Base-by-base conservation (phyloP, 164 flowering plant genomes). In the Sextonia rubra region DNA sequence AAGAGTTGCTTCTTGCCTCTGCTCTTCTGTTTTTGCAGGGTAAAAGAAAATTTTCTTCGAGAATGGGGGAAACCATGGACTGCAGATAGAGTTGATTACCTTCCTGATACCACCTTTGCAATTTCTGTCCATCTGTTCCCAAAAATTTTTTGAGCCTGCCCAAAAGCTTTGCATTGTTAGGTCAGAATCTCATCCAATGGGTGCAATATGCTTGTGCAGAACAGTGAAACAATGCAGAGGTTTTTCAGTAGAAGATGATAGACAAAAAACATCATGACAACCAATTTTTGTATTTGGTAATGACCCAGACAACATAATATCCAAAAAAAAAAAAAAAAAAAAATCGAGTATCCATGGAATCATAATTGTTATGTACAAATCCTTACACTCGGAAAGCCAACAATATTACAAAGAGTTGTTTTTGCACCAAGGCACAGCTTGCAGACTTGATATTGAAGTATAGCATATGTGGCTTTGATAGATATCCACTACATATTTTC, bases 91-190 rank as follows among this genome's bases (percentile, higher is more conserved):
- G 47, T 8, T 25, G 52, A 20, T 52, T 85, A 94, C 99, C 99
- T 92, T 85, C 99, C 99, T 70, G 99, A 90, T 71, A 94, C 99
- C 79, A 94, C 97, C 85, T 94, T 94, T 22, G 99, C 97, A 70
- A 94, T 94, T 76, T 92, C 99, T 70, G 99, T 94, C 97, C 99
- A 94, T 78, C 95, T 86, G 78, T 94, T 94, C 23, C 99, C 99
- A 83, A 85, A 94, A 68, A 94, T 83, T 81, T 82, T 89, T 73
- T 94, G 99, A 47, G 99, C 97, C 99, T 94, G 93, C 79, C 83
- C 49, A 77, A 56, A 55, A 76, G 15, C 25, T 47, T 62, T 30
- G 29, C 27, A 30, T 27, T 2, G 44, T 27, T 64, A 7, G 44
- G 44, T 37, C 44, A 37, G 9, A 37, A 37, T 37, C 44, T 2